Percentiles rank a stretch among this genome's conserved stretches.
These are phyloP conservation scores for Haplographium delicatum DNA, from an alignment of 495 filamentous ascomycete species.

Conservation along the genomic window DNA sequence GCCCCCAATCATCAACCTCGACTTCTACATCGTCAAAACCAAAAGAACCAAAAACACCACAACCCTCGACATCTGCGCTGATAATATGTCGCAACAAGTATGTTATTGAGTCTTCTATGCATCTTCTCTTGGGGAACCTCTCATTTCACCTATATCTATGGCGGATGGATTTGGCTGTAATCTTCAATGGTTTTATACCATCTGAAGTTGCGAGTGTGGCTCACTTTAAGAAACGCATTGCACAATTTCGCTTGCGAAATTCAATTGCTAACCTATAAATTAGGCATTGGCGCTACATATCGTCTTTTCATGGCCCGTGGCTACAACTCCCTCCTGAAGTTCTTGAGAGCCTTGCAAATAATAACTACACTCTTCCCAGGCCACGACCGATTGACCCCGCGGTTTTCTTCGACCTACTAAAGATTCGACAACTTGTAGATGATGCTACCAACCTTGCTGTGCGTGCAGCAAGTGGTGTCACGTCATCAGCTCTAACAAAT, in stretches of 20 bases:
- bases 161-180: too few relatives aligned
- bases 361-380: conserved; percentile 68
- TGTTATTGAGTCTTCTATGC: conserved; percentile 15
- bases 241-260: not conserved
- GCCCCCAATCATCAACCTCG: conserved; percentile 14
- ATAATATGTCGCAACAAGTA: conserved; percentile 74
- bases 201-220: too few relatives aligned
- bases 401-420: conserved; percentile 76
- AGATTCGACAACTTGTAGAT: conserved; percentile 71
- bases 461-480: conserved; percentile 65
- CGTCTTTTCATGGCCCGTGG: conserved; percentile 79
- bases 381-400: conserved; percentile 74
- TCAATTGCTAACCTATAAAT: too few relatives aligned
- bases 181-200: not conserved
- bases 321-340: conserved; percentile 79
- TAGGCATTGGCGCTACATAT: conserved; percentile 84
- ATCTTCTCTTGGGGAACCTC: conserved; percentile 1
- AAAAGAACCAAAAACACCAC: conserved; percentile 29
- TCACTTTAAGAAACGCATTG: conserved; percentile 12
- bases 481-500: conserved; percentile 54
- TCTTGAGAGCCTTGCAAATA: conserved; percentile 70
- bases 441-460: conserved; percentile 72
- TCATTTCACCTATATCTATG: too few relatives aligned
- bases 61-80: conserved; percentile 48
- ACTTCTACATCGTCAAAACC: conserved; percentile 21